Evolutionary conservation across 805 yeast genomes (phyloP).

Genomic region (Lachancea meyersii): DNA sequence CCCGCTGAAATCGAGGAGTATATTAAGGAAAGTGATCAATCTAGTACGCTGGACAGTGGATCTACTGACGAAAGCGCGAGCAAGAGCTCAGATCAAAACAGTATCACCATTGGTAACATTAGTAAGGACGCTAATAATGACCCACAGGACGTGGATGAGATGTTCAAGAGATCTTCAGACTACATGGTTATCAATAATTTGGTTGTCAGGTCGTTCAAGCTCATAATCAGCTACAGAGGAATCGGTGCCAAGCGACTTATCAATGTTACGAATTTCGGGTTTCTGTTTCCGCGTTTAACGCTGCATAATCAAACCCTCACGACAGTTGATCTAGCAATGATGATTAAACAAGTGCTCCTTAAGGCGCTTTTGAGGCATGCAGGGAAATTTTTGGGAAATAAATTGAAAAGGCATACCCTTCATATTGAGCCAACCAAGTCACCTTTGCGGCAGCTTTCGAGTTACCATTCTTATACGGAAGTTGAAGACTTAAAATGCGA

Average conservation of each 20-base stretch:
- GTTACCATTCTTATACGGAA: constrained; percentile 14
- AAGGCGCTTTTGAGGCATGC: constrained; percentile 56
- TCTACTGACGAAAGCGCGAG: constrained; percentile 15
- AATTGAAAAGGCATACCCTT: constrained; percentile 37
- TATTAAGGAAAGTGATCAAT: constrained; percentile 12
- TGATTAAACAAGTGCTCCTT: constrained; percentile 56
- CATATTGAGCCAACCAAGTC: constrained; percentile 3
- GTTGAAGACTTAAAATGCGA: constrained; percentile 11
- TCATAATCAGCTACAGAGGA: constrained; percentile 73
- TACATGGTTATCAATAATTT: constrained; percentile 63
- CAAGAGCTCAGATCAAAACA: constrained; percentile 6
- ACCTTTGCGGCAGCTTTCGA: constrained; percentile 12
- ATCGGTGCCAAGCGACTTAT: constrained; percentile 61
- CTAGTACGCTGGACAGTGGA: constrained; percentile 1
- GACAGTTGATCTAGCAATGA: constrained; percentile 55
- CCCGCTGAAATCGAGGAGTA: constrained; percentile 41
- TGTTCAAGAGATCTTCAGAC: constrained; percentile 70
- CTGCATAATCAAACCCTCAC: constrained; percentile 67
- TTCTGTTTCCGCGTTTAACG: constrained; percentile 56
- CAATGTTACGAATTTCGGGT: constrained; percentile 67
- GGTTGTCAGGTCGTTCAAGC: constrained; percentile 41
- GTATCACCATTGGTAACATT: constrained; percentile 2
- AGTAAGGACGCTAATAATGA: constrained; percentile 4
- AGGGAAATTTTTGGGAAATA: constrained; percentile 75
- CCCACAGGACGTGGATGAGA: constrained; percentile 33